Evolutionary conservation across 306 rosid species (phyloP), one percentile per base, ranked within the genome.

Genomic region (Gastrolobium villosum): DNA sequence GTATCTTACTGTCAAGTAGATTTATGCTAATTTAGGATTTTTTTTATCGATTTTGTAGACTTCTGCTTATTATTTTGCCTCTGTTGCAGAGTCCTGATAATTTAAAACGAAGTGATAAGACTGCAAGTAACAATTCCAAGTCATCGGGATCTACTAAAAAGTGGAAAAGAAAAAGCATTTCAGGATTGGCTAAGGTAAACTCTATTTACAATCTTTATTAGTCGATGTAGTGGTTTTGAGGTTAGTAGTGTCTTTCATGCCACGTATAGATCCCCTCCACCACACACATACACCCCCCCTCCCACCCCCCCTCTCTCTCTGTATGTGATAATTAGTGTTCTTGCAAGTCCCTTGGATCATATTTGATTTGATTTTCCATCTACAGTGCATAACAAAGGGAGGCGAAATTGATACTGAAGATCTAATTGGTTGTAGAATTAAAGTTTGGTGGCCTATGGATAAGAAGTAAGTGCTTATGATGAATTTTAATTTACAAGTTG

Each of bases 401-500:
- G 86, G 81, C 81, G 94, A 81, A 84, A 89, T 54, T 72, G 94
- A 91, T 75, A 70, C 84, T 6, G 99, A 91, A 85, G 93, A 93
- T 83, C 88, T 96, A 84, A 87, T 84, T 72, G 97, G 99, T 81
- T 90, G 93, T 88, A 90, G 94, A 84, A 87, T 96, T 72, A 96
- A 96, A 93, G 91, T 96, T 85, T 96, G 99, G 99, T 96, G 99
- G 99, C 99, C 97, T 74, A 77, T 81, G 90, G 99, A 96, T 91
- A 96, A 90, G 83, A 37, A 81, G 99, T 96, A 81, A 96, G 89
- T 76, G 57, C 39, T 50, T 40, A 46, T 55, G 35, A 55, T 82
- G 34, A 82, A 71, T 60, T 34, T 48, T 73, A 52, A 60, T 59
- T 48, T 74, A 81, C 14, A 46, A 9, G 75, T 76, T 52, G 60